phyloP scores from a whole-genome alignment of 768 basidiomycete species.

The Podaxis mareebaensis region DNA sequence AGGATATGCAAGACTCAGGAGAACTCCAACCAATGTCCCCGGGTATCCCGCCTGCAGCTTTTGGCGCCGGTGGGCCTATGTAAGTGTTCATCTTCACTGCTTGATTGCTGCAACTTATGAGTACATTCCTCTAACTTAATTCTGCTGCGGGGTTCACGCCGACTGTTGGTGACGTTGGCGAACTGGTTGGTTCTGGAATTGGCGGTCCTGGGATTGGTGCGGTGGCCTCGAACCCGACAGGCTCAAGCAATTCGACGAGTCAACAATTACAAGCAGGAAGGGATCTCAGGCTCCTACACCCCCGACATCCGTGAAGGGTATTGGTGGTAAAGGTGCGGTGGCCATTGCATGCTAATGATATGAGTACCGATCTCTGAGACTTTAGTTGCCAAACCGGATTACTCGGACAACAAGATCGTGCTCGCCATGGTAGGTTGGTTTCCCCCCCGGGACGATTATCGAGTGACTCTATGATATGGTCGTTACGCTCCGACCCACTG shows the following conservation, averaged over 20 bases:
- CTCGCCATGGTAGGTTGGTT: conserved; percentile 78
- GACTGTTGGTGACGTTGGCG: not conserved
- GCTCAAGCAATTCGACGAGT: conserved; percentile 80
- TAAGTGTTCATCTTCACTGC: conserved; percentile 31
- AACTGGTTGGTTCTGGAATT: not conserved
- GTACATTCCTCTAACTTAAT: not conserved
- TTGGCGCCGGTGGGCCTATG: conserved; percentile 80
- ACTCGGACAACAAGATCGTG: conserved; percentile 98
- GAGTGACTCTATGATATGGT: not conserved
- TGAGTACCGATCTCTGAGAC: conserved; percentile 8
- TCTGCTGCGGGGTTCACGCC: not conserved
- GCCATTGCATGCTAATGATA: not conserved
- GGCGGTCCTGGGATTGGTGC: not conserved
- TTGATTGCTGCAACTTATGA: not conserved
- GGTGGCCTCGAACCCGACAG: conserved; percentile 33
- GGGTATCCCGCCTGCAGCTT: conserved; percentile 56
- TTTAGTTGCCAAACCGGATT: conserved; percentile 93
- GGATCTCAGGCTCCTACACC: conserved; percentile 77
- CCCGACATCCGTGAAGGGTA: conserved; percentile 82
- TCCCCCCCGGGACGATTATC: not conserved
- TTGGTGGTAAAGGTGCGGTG: conserved; percentile 78
- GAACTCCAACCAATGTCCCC: conserved; percentile 35
- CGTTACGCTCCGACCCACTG: not conserved
- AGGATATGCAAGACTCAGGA: conserved; percentile 46
- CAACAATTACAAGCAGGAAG: conserved; percentile 65